Base-by-base conservation (phyloP, 805 yeast species). In the Priceomyces medius region DNA sequence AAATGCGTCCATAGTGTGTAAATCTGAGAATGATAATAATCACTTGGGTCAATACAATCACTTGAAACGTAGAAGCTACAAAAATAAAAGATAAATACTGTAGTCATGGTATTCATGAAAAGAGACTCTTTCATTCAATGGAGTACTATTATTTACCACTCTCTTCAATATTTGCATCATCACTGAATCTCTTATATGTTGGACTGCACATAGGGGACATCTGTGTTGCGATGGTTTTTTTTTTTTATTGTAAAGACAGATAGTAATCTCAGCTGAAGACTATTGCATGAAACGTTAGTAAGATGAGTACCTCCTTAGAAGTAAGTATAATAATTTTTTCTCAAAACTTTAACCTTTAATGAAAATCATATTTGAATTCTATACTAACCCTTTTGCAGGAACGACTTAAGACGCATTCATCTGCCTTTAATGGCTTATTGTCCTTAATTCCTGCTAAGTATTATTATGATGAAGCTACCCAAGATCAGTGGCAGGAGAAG, bases 391-490 rank as follows among this genome's bases (percentile, higher is more conserved):
- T 21, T 13, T 35, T 34, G n/a, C 43, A 81, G 82, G 93, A 86
- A 58, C 80, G 95, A 50, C 75, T 86, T 51, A 81, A 85, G 63
- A 79, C 80, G 23, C 89, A 85, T 57, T 81, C 93, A 10, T 70
- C 80, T 38, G 88, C 97, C 3, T 91, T 91, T 61, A 88, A 87
- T 58, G 96, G 97, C 18, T 70, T 91, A 39, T 71, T 91, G 44
- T 88, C 97, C 16, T 70, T 91, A 61, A 90, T 91, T 44, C 97
- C 98, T 3, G 96, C 97, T 2, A 88, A 89, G 58, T 89, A 85
- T 57, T 91, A 91, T 61, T 89, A 87, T 59, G 97, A 90, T 61
- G 96, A 86, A 29, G 91, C 87, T 44, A 83, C 91, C 2, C 81
- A 84, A 53, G 83, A 83, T 39, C 97, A 91, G 64, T 90, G 97